Percentiles rank a stretch among this genome's conserved stretches.
Evolutionary conservation across 352 stramenopile species (phyloP).

Genomic region (Stramenopiles sp.): DNA sequence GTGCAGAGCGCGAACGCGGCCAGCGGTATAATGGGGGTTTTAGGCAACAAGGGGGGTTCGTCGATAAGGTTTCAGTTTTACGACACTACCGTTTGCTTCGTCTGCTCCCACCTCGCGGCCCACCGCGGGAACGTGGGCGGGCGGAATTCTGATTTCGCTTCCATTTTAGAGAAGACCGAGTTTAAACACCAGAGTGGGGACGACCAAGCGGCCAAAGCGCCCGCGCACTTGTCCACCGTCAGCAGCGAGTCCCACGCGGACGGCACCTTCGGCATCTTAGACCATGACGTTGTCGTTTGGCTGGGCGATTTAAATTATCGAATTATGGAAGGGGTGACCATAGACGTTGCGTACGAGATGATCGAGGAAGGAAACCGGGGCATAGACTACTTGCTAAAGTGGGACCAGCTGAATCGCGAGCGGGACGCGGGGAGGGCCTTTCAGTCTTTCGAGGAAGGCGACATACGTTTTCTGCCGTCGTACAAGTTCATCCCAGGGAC

Average conservation of each 20-base stretch:
- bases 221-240: background rate
- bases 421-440: conserved; percentile 45
- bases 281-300: conserved; percentile 98
- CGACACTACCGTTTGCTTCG: conserved; percentile 92
- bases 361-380: conserved; percentile 21
- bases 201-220: background rate
- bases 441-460: conserved; percentile 63
- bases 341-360: conserved; percentile 40
- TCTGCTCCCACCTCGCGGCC: conserved; percentile 91
- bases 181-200: conserved; percentile 37
- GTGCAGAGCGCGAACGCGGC: conserved; percentile 66
- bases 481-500: conserved; percentile 94
- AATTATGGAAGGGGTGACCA: conserved; percentile 40
- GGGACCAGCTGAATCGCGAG: conserved; percentile 43
- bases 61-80: conserved; percentile 87
- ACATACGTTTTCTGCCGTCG: conserved; percentile 72
- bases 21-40: conserved; percentile 88
- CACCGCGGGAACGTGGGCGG: conserved; percentile 90
- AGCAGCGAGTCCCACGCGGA: conserved; percentile 12
- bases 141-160: conserved; percentile 93
- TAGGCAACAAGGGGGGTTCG: conserved; percentile 96
- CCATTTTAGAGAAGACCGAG: conserved; percentile 82
- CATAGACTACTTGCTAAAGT: conserved; percentile 21
- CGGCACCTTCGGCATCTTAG: conserved; percentile 43
- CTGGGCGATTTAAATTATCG: conserved; percentile 72